Conservation (phyloP, 2,329 filamentous ascomycete genomes). For the Ophiocordyceps camponoti-saundersi region DNA sequence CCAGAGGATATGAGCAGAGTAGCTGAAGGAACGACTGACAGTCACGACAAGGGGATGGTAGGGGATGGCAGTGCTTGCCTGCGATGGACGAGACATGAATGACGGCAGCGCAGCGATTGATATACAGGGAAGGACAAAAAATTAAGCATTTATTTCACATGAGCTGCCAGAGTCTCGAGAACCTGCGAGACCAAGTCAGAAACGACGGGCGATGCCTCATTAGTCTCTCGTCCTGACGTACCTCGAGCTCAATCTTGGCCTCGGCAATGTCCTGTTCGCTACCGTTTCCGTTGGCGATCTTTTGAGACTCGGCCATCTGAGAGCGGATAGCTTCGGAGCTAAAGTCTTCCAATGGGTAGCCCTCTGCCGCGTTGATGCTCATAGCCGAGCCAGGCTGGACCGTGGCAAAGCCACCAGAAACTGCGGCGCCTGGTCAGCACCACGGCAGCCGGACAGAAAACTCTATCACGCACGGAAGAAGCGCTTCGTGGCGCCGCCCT, state of each 20-base stretch:
- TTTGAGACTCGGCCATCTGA: constrained; percentile 90
- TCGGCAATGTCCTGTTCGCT: constrained; percentile 97
- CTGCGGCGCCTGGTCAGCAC: constrained; percentile 26
- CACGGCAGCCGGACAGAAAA: neutral
- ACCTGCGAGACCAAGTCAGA: constrained; percentile 31
- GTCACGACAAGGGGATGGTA: neutral
- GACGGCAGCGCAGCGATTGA: neutral
- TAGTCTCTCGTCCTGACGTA: constrained; percentile 18
- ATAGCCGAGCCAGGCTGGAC: constrained; percentile 88
- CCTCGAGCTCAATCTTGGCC: constrained; percentile 98
- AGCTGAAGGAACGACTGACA: neutral
- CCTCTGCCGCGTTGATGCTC: constrained; percentile 98
- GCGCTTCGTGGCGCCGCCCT: constrained; percentile 77
- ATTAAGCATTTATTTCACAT: constrained; percentile 50
- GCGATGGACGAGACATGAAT: neutral
- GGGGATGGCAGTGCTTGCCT: neutral
- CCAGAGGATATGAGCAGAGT: neutral
- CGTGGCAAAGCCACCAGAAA: constrained; percentile 91
- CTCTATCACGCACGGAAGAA: constrained; percentile 71
- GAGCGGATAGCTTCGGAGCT: constrained; percentile 75
- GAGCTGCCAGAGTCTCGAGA: constrained; percentile 66
- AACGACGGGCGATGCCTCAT: neutral
- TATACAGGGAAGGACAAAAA: neutral
- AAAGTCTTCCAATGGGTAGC: constrained; percentile 89
- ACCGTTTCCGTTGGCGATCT: constrained; percentile 76